phyloP scores from a whole-genome alignment of 331 rosid genomes.

The Acacia concinna region DNA sequence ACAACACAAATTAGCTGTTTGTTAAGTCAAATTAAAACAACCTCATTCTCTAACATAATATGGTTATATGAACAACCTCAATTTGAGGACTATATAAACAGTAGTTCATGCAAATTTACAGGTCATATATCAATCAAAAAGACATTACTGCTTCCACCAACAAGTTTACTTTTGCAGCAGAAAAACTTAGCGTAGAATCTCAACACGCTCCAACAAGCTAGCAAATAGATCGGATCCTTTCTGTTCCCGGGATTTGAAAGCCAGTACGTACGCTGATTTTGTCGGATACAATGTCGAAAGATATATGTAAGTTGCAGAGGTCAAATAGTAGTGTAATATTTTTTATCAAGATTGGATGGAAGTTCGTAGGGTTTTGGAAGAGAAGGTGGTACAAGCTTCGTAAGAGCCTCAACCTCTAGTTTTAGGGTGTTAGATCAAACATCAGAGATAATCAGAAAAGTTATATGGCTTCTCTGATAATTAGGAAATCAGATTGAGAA shows the following conservation, averaged over 20 bases:
- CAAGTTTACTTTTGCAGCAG: background rate
- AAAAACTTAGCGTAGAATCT: background rate
- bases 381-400: conserved; percentile 43
- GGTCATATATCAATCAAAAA: background rate
- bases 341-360: conserved; percentile 28
- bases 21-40: background rate
- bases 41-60: background rate
- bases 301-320: background rate
- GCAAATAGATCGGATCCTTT: background rate
- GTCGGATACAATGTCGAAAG: background rate
- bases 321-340: background rate
- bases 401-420: conserved; percentile 13
- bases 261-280: background rate
- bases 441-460: background rate
- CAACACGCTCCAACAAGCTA: background rate
- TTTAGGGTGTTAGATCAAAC: background rate
- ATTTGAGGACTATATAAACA: background rate
- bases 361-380: conserved; percentile 35
- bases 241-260: background rate
- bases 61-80: background rate
- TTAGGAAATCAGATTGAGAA: background rate
- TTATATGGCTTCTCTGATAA: background rate
- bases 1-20: background rate
- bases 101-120: background rate
- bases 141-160: background rate